Evolutionary conservation across 2,329 filamentous ascomycete genomes (phyloP).

Genomic region (Talaromyces sp.): DNA sequence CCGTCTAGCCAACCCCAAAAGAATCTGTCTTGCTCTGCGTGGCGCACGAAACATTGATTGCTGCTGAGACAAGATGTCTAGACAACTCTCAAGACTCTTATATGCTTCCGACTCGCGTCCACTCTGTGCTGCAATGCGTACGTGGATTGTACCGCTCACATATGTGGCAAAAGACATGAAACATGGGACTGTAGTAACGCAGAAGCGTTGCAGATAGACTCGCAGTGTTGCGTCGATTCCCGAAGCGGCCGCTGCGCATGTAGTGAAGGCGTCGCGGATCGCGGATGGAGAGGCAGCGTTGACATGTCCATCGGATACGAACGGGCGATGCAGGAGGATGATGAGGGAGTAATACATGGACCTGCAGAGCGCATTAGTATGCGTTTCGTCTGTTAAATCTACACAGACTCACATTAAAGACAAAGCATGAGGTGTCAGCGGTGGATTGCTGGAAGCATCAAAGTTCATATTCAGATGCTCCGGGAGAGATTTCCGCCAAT

Average conservation of each 20-base stretch:
- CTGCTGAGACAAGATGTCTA: conserved; percentile 23
- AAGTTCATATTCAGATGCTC: conserved; percentile 3
- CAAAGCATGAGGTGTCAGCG: conserved; percentile 10
- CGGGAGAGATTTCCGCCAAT: conserved; percentile 9
- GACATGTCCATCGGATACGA: conserved; percentile 15
- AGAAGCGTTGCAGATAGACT: conserved; percentile 40
- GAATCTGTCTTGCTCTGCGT: conserved; percentile 24
- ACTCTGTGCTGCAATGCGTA: conserved; percentile 44
- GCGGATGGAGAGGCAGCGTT: conserved; percentile 17
- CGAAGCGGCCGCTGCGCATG: conserved; percentile 34
- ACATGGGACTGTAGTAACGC: conserved; percentile 42
- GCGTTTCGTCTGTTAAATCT: background rate
- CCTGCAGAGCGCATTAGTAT: background rate
- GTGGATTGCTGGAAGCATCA: background rate
- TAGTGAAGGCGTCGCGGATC: conserved; percentile 27
- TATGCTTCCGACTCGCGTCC: conserved; percentile 26
- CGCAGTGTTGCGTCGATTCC: conserved; percentile 35
- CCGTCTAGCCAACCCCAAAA: conserved; percentile 22
- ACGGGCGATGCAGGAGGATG: conserved; percentile 22
- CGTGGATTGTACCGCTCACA: conserved; percentile 53
- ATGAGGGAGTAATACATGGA: conserved; percentile 17
- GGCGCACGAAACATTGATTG: conserved; percentile 23
- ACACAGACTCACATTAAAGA: conserved; percentile 9
- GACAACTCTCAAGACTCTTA: conserved; percentile 23
- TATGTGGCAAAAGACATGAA: conserved; percentile 56